These are phyloP conservation scores for Avena insularis DNA, from an alignment of 176 grass and related monocot genomes.

Conservation along the genomic window DNA sequence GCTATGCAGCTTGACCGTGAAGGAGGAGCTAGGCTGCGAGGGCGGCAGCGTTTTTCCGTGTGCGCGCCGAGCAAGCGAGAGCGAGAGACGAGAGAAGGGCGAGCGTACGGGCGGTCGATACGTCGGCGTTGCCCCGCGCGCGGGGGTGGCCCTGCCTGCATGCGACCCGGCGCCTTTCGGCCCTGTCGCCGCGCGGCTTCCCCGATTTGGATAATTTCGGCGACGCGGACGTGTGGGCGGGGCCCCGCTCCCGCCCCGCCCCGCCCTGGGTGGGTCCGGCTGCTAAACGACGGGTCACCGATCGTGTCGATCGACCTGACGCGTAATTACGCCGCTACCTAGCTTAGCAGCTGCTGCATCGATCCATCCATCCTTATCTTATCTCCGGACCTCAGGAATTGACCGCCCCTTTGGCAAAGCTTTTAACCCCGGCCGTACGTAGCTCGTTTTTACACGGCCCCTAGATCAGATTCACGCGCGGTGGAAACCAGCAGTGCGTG, in stretches of 20 bases:
- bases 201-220: conserved; percentile 40
- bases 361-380: conserved; percentile 42
- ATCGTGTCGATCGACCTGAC: neutral
- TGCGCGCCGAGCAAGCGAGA: neutral
- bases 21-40: neutral
- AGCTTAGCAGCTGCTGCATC: neutral
- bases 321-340: neutral
- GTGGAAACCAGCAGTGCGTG: neutral
- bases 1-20: neutral
- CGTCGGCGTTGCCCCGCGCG: conserved; percentile 2
- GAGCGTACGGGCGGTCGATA: conserved; percentile 29
- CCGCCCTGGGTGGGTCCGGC: neutral
- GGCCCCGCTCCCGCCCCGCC: neutral
- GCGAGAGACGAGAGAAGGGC: neutral
- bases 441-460: conserved; percentile 11
- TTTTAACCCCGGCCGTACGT: neutral
- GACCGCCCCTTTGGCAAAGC: conserved; percentile 20
- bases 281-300: conserved; percentile 4
- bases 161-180: conserved; percentile 28
- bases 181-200: neutral
- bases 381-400: conserved; percentile 38
- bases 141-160: neutral
- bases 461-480: neutral
- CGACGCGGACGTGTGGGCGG: conserved; percentile 26
- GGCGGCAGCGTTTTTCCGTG: neutral